Evolutionary conservation across 345 rosid species (phyloP).

Genomic region (Dipteronia dyeriana): DNA sequence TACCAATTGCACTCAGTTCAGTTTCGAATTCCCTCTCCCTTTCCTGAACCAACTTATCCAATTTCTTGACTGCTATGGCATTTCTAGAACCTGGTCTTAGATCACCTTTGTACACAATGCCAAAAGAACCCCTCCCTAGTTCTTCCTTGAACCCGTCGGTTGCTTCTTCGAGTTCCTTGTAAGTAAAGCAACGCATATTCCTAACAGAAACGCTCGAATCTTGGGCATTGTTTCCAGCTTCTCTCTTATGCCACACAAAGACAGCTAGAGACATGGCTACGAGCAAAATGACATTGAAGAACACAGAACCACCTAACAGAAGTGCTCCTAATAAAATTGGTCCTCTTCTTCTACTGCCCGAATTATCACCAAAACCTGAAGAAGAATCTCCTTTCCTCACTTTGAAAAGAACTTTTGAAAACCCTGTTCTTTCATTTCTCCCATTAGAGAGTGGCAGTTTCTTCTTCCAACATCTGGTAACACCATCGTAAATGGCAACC

Average conservation of each 20-base stretch:
- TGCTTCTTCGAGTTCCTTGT: slow-evolving; percentile 25
- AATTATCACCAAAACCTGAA: background rate
- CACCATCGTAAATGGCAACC: slow-evolving; percentile 7
- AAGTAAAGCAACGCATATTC: slow-evolving; percentile 22
- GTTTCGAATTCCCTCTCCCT: slow-evolving; percentile 26
- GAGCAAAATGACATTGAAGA: slow-evolving; percentile 12
- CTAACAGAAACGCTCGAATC: background rate
- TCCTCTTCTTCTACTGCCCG: background rate
- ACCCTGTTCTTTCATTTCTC: background rate
- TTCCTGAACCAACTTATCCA: slow-evolving; percentile 19
- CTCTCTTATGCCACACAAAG: slow-evolving; percentile 6
- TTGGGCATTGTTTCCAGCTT: background rate
- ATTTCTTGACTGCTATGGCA: slow-evolving; percentile 25
- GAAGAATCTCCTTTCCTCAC: slow-evolving; percentile 17
- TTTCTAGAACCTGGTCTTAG: slow-evolving; percentile 6
- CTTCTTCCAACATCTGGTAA: slow-evolving; percentile 17
- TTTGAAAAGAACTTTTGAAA: slow-evolving; percentile 13
- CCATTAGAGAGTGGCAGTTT: slow-evolving; percentile 31
- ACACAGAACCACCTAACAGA: slow-evolving; percentile 22
- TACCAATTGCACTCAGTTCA: slow-evolving; percentile 28
- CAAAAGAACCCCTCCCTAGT: slow-evolving; percentile 40
- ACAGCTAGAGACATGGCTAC: background rate
- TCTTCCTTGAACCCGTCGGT: slow-evolving; percentile 33
- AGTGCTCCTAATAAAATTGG: slow-evolving; percentile 4
- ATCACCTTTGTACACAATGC: slow-evolving; percentile 35